phyloP scores from a whole-genome alignment of 768 basidiomycete species.

The Calocybe gangraenosa region DNA sequence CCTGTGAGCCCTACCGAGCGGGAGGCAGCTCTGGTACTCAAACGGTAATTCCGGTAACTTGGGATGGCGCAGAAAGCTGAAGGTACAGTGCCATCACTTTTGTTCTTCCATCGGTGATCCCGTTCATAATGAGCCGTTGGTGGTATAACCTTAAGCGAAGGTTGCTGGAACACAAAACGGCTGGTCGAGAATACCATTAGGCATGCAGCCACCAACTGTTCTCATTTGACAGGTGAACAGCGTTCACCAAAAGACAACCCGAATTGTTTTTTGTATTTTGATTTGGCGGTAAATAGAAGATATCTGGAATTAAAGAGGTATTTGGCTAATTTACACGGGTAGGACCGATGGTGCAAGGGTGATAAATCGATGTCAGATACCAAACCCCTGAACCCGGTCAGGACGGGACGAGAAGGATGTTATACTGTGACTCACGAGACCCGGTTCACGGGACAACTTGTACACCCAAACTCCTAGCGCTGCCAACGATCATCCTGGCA shows the following conservation, averaged over 20 bases:
- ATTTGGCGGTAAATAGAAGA: slow-evolving; percentile 7
- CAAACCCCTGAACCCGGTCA: slow-evolving; percentile 10
- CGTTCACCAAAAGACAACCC: slow-evolving; percentile 7
- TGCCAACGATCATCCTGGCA: slow-evolving; percentile 83
- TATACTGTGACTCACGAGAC: slow-evolving; percentile 18
- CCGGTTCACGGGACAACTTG: slow-evolving; percentile 76
- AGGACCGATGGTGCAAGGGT: slow-evolving; percentile 9
- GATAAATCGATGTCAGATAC: slow-evolving; percentile 5
- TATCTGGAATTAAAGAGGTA: slow-evolving; percentile 15
- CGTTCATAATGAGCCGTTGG: background rate
- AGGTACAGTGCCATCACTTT: slow-evolving; percentile 6
- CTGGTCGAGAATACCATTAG: slow-evolving; percentile 2
- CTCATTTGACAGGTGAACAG: slow-evolving; percentile 5
- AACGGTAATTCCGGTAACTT: slow-evolving; percentile 6
- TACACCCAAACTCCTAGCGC: slow-evolving; percentile 84
- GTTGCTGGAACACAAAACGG: slow-evolving; percentile 6
- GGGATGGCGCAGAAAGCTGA: slow-evolving; percentile 1
- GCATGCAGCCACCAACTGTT: slow-evolving; percentile 1
- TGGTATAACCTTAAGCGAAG: slow-evolving; percentile 7
- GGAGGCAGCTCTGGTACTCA: slow-evolving; percentile 4
- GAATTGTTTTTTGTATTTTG: slow-evolving; percentile 10
- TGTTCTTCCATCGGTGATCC: slow-evolving; percentile 8
- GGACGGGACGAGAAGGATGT: slow-evolving; percentile 6
- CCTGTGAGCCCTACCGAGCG: background rate
- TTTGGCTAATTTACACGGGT: slow-evolving; percentile 17